Percentiles rank a stretch among this genome's conserved stretches.
Evolutionary conservation across 352 stramenopile species (phyloP).

Genomic region (Pythium phragmiticola): DNA sequence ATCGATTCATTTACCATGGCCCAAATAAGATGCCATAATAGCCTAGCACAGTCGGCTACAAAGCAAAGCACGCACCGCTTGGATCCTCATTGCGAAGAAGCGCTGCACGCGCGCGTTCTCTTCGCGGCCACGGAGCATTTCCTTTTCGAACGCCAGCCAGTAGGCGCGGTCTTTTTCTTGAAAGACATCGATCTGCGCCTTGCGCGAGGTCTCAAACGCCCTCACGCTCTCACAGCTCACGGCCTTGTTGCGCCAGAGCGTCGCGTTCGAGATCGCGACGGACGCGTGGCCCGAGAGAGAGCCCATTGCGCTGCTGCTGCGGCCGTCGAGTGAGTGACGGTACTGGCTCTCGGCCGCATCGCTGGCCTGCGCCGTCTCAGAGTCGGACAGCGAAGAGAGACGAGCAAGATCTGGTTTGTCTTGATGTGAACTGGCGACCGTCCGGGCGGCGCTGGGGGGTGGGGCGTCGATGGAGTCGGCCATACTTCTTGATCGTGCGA

Average conservation of each 20-base stretch:
- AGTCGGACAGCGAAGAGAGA: not conserved
- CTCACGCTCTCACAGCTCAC: conserved; percentile 60
- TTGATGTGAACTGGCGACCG: not conserved
- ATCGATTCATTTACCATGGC: not conserved
- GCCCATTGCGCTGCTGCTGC: conserved; percentile 5
- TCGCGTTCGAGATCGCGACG: conserved; percentile 28
- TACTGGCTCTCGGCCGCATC: not conserved
- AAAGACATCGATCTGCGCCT: conserved; percentile 68
- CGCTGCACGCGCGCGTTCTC: conserved; percentile 64
- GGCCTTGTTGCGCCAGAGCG: conserved; percentile 59
- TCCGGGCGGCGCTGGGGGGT: not conserved
- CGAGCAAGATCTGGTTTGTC: not conserved
- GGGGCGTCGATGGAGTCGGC: not conserved
- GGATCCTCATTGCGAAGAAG: conserved; percentile 66
- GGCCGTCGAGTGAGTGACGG: conserved; percentile 14
- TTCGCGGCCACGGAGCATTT: conserved; percentile 61
- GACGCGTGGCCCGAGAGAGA: conserved; percentile 14
- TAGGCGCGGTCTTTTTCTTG: conserved; percentile 67
- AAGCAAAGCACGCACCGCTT: conserved; percentile 40
- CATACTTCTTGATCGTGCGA: not conserved
- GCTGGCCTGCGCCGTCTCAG: not conserved
- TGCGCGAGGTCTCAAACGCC: conserved; percentile 62
- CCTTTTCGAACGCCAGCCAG: conserved; percentile 77
- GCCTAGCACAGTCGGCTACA: not conserved
- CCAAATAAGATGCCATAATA: too few species aligned